phyloP scores from a whole-genome alignment of 805 yeast genomes.

The Suhomyces vadensis region DNA sequence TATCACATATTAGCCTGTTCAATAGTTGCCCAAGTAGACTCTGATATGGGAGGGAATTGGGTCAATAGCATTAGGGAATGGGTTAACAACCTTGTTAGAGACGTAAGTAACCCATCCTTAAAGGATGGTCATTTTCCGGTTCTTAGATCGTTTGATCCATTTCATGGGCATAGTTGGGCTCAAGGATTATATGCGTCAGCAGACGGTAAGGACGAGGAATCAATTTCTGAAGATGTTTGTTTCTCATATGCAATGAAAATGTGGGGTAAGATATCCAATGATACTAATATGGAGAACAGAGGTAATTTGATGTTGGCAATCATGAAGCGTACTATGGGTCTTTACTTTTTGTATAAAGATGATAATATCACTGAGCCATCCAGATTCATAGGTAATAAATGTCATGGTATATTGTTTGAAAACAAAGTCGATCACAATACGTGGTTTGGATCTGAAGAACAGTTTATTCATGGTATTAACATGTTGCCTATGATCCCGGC shows the following conservation, averaged over 20 bases:
- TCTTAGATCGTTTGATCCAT: conserved; percentile 69
- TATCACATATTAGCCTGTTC: conserved; percentile 29
- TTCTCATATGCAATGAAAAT: conserved; percentile 67
- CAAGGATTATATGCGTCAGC: conserved; percentile 61
- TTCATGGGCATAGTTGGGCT: conserved; percentile 74
- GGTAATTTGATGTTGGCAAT: conserved; percentile 61
- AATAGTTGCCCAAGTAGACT: conserved; percentile 21
- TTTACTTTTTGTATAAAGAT: conserved; percentile 52
- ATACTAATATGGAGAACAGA: too few relatives aligned
- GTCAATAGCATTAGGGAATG: conserved; percentile 48
- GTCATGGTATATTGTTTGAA: conserved; percentile 69
- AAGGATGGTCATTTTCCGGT: conserved; percentile 61
- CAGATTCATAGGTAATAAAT: conserved; percentile 55
- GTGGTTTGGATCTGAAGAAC: conserved; percentile 60
- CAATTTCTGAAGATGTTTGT: conserved; percentile 70
- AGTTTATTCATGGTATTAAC: conserved; percentile 76
- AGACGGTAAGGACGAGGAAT: conserved; percentile 73
- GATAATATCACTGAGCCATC: conserved; percentile 49
- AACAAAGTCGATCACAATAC: conserved; percentile 74
- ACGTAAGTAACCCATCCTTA: conserved; percentile 62
- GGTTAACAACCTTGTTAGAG: conserved; percentile 63
- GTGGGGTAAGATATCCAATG: conserved; percentile 64
- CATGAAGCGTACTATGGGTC: conserved; percentile 53
- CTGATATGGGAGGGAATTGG: conserved; percentile 61
- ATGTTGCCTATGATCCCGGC: conserved; percentile 77